These are phyloP conservation scores for Beauveria asiatica DNA, from an alignment of 2,329 filamentous ascomycete genomes.

Conservation along the genomic window DNA sequence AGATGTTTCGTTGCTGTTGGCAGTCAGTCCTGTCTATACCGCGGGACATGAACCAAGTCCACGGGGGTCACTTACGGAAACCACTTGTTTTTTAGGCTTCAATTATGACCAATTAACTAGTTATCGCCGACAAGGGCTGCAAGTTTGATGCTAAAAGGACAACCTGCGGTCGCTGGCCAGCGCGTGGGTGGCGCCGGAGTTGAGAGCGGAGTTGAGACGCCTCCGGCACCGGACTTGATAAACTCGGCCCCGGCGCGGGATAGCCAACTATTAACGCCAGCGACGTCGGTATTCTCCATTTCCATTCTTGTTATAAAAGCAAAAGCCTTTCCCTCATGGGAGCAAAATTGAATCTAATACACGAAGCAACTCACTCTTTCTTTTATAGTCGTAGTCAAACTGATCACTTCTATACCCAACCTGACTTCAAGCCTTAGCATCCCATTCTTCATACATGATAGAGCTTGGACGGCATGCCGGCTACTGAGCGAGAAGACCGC, in stretches of 20 bases:
- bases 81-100: not conserved
- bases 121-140: not conserved
- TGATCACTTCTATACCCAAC: too few relatives aligned
- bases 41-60: not conserved
- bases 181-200: not conserved
- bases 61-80: not conserved
- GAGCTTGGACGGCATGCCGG: not conserved
- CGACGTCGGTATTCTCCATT: not conserved
- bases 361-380: too few relatives aligned
- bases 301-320: not conserved
- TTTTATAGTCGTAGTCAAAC: too few relatives aligned
- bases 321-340: too few relatives aligned
- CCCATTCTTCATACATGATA: not conserved
- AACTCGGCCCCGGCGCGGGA: constrained; percentile 10
- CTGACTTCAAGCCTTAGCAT: too few relatives aligned
- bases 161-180: too few relatives aligned
- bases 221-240: not conserved
- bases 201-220: constrained; percentile 3
- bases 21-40: too few relatives aligned
- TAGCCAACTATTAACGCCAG: not conserved
- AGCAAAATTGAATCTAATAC: not conserved
- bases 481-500: not conserved
- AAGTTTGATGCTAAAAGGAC: too few relatives aligned
- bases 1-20: too few relatives aligned
- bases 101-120: not conserved